Conservation (phyloP, 352 stramenopile species). For the Pythium graminicola region DNA sequence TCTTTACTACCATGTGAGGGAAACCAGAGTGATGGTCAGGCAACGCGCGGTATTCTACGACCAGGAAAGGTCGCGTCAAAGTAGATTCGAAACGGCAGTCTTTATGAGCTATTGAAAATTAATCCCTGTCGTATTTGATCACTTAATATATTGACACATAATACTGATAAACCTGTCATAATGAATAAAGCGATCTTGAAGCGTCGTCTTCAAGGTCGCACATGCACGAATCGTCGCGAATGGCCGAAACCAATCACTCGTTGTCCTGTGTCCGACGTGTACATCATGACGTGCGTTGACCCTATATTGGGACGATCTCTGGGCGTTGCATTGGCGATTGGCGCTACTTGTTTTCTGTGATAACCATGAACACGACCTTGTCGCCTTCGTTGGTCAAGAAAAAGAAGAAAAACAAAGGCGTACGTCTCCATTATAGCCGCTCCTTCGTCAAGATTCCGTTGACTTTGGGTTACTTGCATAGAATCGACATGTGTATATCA, state of each 20-base stretch:
- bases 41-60: neutral
- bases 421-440: neutral
- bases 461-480: slow-evolving; percentile 7
- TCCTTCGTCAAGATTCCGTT: no score
- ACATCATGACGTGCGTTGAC: neutral
- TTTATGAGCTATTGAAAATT: neutral
- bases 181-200: slow-evolving; percentile 4
- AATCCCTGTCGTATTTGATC: neutral
- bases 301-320: neutral
- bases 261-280: neutral
- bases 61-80: neutral
- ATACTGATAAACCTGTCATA: neutral
- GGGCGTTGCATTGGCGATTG: no score
- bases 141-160: no score
- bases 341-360: no score
- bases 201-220: neutral
- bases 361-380: slow-evolving; percentile 11
- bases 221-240: neutral
- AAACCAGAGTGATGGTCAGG: slow-evolving; percentile 8
- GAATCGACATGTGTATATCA: slow-evolving; percentile 74
- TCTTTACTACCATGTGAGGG: neutral
- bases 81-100: neutral
- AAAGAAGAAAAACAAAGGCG: slow-evolving; percentile 25
- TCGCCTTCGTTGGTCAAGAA: slow-evolving; percentile 4
- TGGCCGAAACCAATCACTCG: slow-evolving; percentile 9